Evolutionary conservation across 192 early-diverging fungal genomes (phyloP).

Genomic region (Dissophora globulifera): DNA sequence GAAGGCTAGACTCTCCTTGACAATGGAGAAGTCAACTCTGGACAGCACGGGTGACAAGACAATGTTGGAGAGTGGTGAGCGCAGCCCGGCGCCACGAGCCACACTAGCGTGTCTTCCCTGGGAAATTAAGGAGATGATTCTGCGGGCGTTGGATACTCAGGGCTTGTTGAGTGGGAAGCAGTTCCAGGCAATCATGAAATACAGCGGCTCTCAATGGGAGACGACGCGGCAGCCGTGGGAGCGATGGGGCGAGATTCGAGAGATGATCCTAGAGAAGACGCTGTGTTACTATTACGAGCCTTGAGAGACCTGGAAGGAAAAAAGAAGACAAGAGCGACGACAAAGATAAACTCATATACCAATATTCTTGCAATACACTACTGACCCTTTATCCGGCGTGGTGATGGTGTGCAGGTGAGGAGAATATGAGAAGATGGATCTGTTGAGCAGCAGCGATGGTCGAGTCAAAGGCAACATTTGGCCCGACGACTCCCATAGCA

Average conservation of each 20-base stretch:
- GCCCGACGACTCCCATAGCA: too few relatives aligned
- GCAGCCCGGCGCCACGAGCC: conserved; percentile 4
- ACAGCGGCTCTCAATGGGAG: conserved; percentile 21
- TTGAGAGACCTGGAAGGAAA: too few relatives aligned
- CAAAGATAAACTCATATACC: too few relatives aligned
- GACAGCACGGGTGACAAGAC: too few relatives aligned
- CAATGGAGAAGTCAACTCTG: too few relatives aligned
- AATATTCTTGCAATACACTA: background rate
- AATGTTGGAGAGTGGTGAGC: background rate
- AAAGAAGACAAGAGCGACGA: too few relatives aligned
- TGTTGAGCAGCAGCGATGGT: too few relatives aligned
- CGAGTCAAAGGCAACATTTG: too few relatives aligned
- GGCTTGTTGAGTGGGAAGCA: conserved; percentile 39
- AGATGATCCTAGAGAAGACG: conserved; percentile 32
- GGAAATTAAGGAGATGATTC: conserved; percentile 52
- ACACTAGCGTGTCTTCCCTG: conserved; percentile 32
- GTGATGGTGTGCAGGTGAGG: too few relatives aligned
- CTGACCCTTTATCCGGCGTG: too few relatives aligned
- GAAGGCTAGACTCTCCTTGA: background rate
- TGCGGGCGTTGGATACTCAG: conserved; percentile 24
- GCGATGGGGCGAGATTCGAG: conserved; percentile 41
- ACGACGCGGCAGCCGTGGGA: conserved; percentile 43
- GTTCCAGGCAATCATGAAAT: conserved; percentile 42
- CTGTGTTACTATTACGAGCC: conserved; percentile 44
- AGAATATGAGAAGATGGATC: too few relatives aligned